These are phyloP conservation scores for Lizanozyma gosingica DNA, from an alignment of 1,139 yeast genomes.

Conservation along the genomic window DNA sequence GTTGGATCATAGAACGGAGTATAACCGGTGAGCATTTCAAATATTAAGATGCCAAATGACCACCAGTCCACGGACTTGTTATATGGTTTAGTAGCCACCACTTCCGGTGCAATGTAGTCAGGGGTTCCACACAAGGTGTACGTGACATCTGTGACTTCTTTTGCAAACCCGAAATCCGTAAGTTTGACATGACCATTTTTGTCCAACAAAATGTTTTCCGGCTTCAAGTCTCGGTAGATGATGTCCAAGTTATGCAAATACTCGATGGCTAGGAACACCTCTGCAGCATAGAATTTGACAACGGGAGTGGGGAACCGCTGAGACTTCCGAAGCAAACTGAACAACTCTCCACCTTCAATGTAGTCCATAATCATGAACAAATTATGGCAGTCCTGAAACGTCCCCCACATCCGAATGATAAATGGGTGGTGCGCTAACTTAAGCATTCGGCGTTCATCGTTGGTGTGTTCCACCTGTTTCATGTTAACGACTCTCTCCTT, in stretches of 20 bases:
- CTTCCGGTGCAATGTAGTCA: constrained; percentile 58
- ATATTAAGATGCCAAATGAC: constrained; percentile 52
- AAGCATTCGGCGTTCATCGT: constrained; percentile 51
- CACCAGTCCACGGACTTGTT: constrained; percentile 60
- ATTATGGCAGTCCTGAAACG: constrained; percentile 48
- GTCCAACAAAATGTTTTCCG: constrained; percentile 50
- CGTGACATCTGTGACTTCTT: constrained; percentile 50
- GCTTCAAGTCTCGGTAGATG: constrained; percentile 52
- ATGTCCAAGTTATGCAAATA: constrained; percentile 50
- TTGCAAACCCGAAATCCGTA: constrained; percentile 57
- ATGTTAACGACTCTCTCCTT: constrained; percentile 52
- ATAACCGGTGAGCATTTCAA: constrained; percentile 55
- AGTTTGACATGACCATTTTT: constrained; percentile 52
- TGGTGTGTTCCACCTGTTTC: constrained; percentile 58
- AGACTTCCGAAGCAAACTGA: constrained; percentile 47
- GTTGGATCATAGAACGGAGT: constrained; percentile 56
- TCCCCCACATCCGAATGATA: constrained; percentile 58
- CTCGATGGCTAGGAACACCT: constrained; percentile 48
- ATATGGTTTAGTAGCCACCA: constrained; percentile 52
- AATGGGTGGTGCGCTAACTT: constrained; percentile 52
- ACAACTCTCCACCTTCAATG: constrained; percentile 56
- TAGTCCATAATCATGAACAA: constrained; percentile 57
- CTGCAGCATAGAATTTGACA: constrained; percentile 57
- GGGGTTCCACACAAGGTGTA: constrained; percentile 60
- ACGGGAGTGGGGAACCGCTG: constrained; percentile 55